Evolutionary conservation across 177 flowering plant species (phyloP).

Genomic region (Vitis hybrid): DNA sequence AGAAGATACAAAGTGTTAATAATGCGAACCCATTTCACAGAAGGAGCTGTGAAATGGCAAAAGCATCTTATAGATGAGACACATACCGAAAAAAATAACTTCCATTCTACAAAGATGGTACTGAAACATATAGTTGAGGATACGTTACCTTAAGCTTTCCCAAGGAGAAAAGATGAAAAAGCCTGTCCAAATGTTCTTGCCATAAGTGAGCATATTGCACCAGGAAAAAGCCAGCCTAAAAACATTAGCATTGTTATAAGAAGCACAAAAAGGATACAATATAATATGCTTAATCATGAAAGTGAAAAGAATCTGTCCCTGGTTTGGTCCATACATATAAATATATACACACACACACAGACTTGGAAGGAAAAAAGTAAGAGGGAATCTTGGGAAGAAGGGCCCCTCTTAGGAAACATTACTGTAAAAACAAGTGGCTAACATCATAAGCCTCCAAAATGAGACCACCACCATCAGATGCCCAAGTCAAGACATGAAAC

Average conservation of each 20-base stretch:
- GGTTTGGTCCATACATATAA: too few species aligned
- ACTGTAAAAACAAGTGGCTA: too few species aligned
- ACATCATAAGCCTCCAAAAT: too few species aligned
- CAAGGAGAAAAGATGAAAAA: slow-evolving; percentile 56
- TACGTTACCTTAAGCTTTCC: slow-evolving; percentile 82
- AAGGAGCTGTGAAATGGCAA: neutral
- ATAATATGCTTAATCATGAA: neutral
- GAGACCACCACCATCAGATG: too few species aligned
- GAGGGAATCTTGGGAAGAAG: too few species aligned
- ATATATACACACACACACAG: too few species aligned
- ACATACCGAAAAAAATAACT: neutral
- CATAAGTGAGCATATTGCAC: slow-evolving; percentile 76
- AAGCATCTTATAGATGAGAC: neutral
- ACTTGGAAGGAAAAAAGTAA: too few species aligned
- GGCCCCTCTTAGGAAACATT: too few species aligned
- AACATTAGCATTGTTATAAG: slow-evolving; percentile 1
- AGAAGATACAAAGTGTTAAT: too few species aligned
- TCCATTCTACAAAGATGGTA: neutral
- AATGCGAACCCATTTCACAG: too few species aligned
- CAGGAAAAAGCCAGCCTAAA: slow-evolving; percentile 91
- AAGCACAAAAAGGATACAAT: neutral
- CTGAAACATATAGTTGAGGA: neutral
- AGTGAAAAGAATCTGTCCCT: too few species aligned
- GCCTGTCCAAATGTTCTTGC: slow-evolving; percentile 75
- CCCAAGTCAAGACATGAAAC: too few species aligned